Evolutionary conservation across 2,329 filamentous ascomycete species (phyloP).

Genomic region (Fusarium odoratissimum): DNA sequence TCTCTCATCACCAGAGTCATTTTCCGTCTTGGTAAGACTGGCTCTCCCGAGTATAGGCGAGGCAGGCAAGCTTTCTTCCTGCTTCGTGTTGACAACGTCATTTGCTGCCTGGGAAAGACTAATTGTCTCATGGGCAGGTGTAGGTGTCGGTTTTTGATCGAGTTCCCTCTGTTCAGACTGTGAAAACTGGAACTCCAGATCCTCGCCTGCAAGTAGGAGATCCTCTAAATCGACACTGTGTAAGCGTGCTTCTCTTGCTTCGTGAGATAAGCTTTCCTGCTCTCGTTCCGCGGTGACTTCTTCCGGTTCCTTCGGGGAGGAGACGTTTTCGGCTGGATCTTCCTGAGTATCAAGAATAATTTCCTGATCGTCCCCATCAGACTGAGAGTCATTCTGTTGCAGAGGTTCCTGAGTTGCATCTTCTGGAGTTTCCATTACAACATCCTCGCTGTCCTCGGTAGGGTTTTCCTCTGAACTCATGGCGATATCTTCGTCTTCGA

Average conservation of each 20-base stretch:
- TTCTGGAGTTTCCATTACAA: not conserved
- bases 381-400: not conserved
- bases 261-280: not conserved
- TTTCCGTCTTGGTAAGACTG: not conserved
- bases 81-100: not conserved
- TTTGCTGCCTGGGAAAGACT: not conserved
- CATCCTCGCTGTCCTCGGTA: not conserved
- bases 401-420: not conserved
- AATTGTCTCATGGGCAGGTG: not conserved
- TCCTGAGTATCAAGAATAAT: not conserved
- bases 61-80: not conserved
- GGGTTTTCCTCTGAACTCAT: not conserved
- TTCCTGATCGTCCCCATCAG: not conserved
- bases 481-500: not conserved
- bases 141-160: not conserved
- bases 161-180: not conserved
- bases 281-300: not conserved
- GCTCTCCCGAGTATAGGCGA: not conserved
- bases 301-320: rapidly evolving
- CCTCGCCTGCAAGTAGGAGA: not conserved
- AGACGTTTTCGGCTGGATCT: not conserved
- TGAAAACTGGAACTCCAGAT: conserved; percentile 1
- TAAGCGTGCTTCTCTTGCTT: not conserved
- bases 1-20: not conserved
- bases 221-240: not conserved